Conservation (phyloP, 192 early-diverging fungal genomes). For the Mortierella alpina region DNA sequence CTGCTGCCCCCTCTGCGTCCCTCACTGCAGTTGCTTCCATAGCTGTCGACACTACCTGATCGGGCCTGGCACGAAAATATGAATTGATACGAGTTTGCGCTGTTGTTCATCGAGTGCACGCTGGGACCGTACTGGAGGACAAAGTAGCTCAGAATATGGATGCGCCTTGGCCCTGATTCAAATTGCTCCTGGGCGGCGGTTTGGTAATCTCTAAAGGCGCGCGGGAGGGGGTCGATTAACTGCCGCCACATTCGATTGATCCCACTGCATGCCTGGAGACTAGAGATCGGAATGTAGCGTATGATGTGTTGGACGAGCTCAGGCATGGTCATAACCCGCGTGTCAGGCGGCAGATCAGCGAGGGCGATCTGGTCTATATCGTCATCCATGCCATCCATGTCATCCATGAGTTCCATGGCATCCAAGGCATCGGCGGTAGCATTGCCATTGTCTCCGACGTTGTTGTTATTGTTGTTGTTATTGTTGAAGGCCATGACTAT, state of each 20-base stretch:
- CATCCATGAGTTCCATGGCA: background rate
- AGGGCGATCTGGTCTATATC: no score
- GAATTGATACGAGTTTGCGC: background rate
- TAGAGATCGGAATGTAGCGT: background rate
- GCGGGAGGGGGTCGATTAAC: background rate
- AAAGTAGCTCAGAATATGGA: conserved; percentile 15
- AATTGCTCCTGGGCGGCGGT: background rate
- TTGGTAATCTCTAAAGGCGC: background rate
- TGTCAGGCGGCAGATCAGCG: no score
- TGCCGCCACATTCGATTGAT: conserved; percentile 2
- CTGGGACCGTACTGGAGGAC: conserved; percentile 19
- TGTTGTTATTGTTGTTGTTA: background rate
- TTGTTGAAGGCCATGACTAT: conserved; percentile 6
- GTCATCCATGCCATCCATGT: no score
- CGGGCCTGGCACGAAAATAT: conserved; percentile 29
- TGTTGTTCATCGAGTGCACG: background rate
- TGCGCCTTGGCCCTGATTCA: background rate
- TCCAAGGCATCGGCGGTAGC: no score
- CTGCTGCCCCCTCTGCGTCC: background rate
- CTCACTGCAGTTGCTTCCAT: conserved; percentile 8
- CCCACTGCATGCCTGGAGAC: background rate
- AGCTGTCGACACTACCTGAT: conserved; percentile 2
- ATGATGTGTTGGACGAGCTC: conserved; percentile 3
- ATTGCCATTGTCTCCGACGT: conserved; percentile 3
- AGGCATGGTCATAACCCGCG: background rate